Base-by-base conservation (phyloP, 1,139 yeast genomes). In the Zygosaccharomyces sapae region DNA sequence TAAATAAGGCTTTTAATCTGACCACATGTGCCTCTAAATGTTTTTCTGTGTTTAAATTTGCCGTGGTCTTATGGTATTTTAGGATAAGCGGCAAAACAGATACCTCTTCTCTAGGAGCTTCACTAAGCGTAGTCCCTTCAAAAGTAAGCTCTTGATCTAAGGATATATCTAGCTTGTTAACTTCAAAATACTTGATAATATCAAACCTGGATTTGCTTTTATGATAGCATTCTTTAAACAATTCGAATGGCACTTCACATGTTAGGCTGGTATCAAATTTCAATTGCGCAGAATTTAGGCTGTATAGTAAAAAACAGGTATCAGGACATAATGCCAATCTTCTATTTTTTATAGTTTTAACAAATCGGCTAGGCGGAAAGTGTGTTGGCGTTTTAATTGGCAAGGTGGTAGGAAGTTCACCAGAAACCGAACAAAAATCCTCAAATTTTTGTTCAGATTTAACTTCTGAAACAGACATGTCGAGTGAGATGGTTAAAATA, bases 201-300 rank as follows among this genome's bases (percentile, higher is more conserved):
- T 43, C 47, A 22, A 27, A 41, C 10, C 44, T 41, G 4, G 36
- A 20, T 24, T 41, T 46, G 42, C 13, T 44, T 10, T 38, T 46
- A 20, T 43, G 40, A 35, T 46, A 48, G 33, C 51, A 46, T 10
- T 49, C 52, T 36, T 46, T 46, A 34, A 49, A 49, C 24, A 49
- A 24, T 35, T 42, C 45, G 24, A 49, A 49, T 7, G 51, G 46
- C 9, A 34, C 39, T 18, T 13, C 38, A 22, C 30, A 20, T 5
- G 33, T 37, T 19, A 31, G 38, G 7, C 34, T 22, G 13, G 34
- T 18, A 10, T 40, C 38, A 3, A 31, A 20, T 22, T 34, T 41
- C 39, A 48, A 36, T 8, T 35, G 42, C 6, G 38, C 47, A 10
- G 38, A 31, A 7, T 45, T 43, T 38, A 48, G 35, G 19, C 44